These are phyloP conservation scores for Domatiomyces catenatus DNA, from an alignment of 2,329 filamentous ascomycete genomes.

Conservation along the genomic window DNA sequence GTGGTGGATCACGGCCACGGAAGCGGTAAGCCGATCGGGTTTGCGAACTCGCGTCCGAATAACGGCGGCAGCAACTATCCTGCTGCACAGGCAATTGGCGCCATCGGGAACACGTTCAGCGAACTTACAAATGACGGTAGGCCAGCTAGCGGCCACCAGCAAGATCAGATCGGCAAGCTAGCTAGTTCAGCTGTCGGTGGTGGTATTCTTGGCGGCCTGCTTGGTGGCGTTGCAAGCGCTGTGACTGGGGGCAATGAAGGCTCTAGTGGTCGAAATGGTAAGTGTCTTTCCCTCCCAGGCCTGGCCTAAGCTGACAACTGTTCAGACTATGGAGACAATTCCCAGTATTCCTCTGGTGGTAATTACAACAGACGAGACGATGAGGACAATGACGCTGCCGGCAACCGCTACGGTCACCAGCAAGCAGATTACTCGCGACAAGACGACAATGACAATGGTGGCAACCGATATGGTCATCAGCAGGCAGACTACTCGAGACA, in stretches of 20 bases:
- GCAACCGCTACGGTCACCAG: slow-evolving; percentile 1
- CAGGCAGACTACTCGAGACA: slow-evolving; percentile 2
- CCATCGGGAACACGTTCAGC: slow-evolving; percentile 16
- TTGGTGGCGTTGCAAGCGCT: slow-evolving; percentile 45
- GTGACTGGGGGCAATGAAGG: slow-evolving; percentile 26
- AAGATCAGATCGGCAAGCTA: slow-evolving; percentile 28
- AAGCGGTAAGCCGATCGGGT: slow-evolving; percentile 62
- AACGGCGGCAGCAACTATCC: slow-evolving; percentile 11
- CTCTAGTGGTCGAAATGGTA: background rate
- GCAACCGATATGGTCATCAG: background rate
- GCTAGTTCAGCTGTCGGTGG: slow-evolving; percentile 47
- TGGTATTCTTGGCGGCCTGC: slow-evolving; percentile 45
- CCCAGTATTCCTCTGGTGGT: slow-evolving; percentile 2
- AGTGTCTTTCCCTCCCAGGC: slow-evolving; percentile 4
- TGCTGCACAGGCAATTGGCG: slow-evolving; percentile 22
- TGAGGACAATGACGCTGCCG: background rate
- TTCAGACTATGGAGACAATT: slow-evolving; percentile 3
- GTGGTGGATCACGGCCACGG: slow-evolving; percentile 74
- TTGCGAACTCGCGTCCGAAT: slow-evolving; percentile 34
- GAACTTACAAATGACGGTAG: slow-evolving; percentile 6
- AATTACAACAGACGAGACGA: slow-evolving; percentile 1
- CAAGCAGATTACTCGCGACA: slow-evolving; percentile 2
- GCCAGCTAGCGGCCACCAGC: slow-evolving; percentile 8
- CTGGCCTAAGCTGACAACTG: slow-evolving; percentile 2
- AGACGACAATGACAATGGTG: slow-evolving; percentile 2